phyloP scores from a whole-genome alignment of 2,329 filamentous ascomycete species.

The Tolypocladium cylindrosporum region DNA sequence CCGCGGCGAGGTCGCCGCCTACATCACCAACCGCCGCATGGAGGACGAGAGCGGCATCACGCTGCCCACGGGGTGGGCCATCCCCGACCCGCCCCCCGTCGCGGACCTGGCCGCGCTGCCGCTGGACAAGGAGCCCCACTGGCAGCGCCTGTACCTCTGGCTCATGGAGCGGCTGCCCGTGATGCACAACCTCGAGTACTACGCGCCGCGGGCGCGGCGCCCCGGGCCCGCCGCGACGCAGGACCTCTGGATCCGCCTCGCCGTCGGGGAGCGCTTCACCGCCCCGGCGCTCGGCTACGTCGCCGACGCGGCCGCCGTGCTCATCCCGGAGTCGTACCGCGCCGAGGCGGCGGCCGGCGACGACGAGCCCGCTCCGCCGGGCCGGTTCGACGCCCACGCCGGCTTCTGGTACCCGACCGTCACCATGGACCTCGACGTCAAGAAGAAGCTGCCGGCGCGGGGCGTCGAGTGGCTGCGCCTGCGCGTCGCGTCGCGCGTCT shows the following conservation, averaged over 20 bases:
- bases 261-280: slow-evolving; percentile 51
- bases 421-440: slow-evolving; percentile 65
- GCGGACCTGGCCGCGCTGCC: slow-evolving; percentile 14
- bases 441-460: slow-evolving; percentile 56
- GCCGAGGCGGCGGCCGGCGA: slow-evolving; percentile 9
- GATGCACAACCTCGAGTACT: slow-evolving; percentile 19
- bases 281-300: slow-evolving; percentile 55
- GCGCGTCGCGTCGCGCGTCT: slow-evolving; percentile 53
- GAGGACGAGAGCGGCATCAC: slow-evolving; percentile 19
- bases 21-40: slow-evolving; percentile 28
- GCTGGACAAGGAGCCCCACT: slow-evolving; percentile 16
- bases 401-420: slow-evolving; percentile 69
- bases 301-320: slow-evolving; percentile 54
- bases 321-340: slow-evolving; percentile 46
- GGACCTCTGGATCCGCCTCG: slow-evolving; percentile 50
- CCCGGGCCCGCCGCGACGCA: slow-evolving; percentile 6
- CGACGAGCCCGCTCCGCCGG: slow-evolving; percentile 9
- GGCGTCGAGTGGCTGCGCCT: slow-evolving; percentile 66
- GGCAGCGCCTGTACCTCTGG: slow-evolving; percentile 10
- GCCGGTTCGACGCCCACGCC: slow-evolving; percentile 14
- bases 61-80: slow-evolving; percentile 15
- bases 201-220: slow-evolving; percentile 11
- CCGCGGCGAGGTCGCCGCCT: slow-evolving; percentile 22
- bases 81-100: slow-evolving; percentile 9
- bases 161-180: slow-evolving; percentile 14